Conservation (phyloP, 306 rosid species). For the Dalbergia oliveri region DNA sequence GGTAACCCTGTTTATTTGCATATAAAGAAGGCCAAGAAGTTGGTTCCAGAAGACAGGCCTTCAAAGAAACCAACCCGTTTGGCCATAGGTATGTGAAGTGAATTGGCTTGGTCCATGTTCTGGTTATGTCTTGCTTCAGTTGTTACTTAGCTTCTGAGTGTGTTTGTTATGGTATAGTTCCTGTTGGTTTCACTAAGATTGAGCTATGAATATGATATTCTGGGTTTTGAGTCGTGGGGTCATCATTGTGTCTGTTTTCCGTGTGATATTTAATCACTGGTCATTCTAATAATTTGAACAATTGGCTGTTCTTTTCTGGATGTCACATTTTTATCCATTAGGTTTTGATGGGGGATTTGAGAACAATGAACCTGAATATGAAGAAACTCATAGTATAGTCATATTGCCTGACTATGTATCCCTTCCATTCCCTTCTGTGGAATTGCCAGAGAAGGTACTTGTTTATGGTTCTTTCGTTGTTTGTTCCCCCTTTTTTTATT, state of each 20-base stretch:
- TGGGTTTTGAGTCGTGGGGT: slow-evolving; percentile 29
- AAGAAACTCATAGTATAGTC: slow-evolving; percentile 72
- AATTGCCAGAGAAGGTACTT: slow-evolving; percentile 95
- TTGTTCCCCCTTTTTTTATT: not conserved
- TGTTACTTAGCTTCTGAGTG: not conserved
- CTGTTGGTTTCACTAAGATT: not conserved
- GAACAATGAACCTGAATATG: slow-evolving; percentile 78
- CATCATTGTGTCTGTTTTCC: slow-evolving; percentile 9
- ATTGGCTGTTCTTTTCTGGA: slow-evolving; percentile 21
- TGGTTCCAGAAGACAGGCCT: slow-evolving; percentile 91
- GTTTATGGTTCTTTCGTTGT: slow-evolving; percentile 8
- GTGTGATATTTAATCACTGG: not conserved
- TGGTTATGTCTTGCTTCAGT: slow-evolving; percentile 6
- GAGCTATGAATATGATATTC: not conserved
- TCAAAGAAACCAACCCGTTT: slow-evolving; percentile 83
- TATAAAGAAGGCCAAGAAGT: slow-evolving; percentile 71
- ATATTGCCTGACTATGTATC: slow-evolving; percentile 79
- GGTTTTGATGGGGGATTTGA: slow-evolving; percentile 97
- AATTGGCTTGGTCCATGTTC: not conserved
- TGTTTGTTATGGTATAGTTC: slow-evolving; percentile 24
- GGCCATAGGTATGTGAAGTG: slow-evolving; percentile 74
- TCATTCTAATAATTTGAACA: not conserved
- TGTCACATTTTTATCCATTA: slow-evolving; percentile 38
- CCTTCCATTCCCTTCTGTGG: slow-evolving; percentile 95
- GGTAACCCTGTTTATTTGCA: slow-evolving; percentile 91